These are phyloP conservation scores for Haberlea rhodopensis DNA, from an alignment of 257 asterid species.

Conservation along the genomic window DNA sequence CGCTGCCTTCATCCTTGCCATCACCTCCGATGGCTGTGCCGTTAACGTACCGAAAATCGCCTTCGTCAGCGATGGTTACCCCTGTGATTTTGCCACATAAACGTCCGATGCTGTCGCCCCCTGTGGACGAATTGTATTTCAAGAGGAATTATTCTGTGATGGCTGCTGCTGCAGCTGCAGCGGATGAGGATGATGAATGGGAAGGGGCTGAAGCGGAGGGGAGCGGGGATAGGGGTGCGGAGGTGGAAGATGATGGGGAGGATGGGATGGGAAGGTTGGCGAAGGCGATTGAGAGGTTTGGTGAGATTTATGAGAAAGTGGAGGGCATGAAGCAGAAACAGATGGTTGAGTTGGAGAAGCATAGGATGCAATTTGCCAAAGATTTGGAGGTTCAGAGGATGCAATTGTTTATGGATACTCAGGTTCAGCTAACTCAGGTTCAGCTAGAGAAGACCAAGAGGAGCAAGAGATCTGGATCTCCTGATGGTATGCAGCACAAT, in stretches of 20 bases:
- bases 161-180: constrained; percentile 5
- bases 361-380: constrained; percentile 69
- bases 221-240: constrained; percentile 38
- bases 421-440: constrained; percentile 35
- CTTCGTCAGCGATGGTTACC: constrained; percentile 25
- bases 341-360: constrained; percentile 73
- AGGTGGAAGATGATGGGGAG: constrained; percentile 38
- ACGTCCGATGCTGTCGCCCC: constrained; percentile 46
- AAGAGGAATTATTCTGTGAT: background rate
- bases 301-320: constrained; percentile 63
- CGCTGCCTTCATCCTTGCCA: constrained; percentile 26
- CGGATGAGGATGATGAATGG: constrained; percentile 38
- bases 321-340: constrained; percentile 64
- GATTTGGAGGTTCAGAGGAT: constrained; percentile 77
- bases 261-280: constrained; percentile 53
- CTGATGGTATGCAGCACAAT: constrained; percentile 17
- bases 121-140: constrained; percentile 33
- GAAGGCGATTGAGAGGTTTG: constrained; percentile 58
- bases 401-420: constrained; percentile 72
- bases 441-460: constrained; percentile 28
- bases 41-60: constrained; percentile 27
- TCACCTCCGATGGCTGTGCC: constrained; percentile 46
- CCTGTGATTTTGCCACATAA: constrained; percentile 61
- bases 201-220: constrained; percentile 44
- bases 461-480: constrained; percentile 17